Base-by-base conservation (phyloP, 345 rosid genomes). In the Rhodomyrtus tomentosa region DNA sequence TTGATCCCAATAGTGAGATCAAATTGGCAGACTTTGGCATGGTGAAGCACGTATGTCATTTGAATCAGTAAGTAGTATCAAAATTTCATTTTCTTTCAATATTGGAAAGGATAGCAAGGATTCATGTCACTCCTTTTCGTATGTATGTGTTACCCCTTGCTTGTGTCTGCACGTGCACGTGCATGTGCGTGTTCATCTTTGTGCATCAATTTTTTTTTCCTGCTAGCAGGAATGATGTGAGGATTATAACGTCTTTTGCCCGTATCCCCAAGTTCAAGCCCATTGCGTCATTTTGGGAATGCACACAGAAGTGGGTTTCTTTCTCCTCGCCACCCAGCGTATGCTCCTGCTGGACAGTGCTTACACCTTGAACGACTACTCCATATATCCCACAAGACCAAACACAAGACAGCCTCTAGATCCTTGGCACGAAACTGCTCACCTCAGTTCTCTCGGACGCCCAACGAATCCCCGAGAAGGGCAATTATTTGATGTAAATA, bases 21-120 rank as follows among this genome's bases (percentile, higher is more conserved):
- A 96, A 96, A 94, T 85, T 96, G 91, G 96, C 91, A 5, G 99
- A 96, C 89, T 96, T 96, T 86, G 99, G 99, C 91, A 96, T 96
- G 98, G 98, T 98, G 83, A 96, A 93, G 88, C 98, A 94, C 90
- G 99, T 96, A 94, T 83, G 92, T 59, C 55, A 56, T 83, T 74
- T 58, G 81, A 53, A 80, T 81, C 83, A 12, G 29, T 81, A 68
- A 18, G 76, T 36, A 36, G 76, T 68, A n/a, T 81, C 20, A 50
- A 50, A 18, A 50, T 29, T 84, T 62, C 38, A 38, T 55, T 85
- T 84, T 53, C 40, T 81, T 81, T 38, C 83, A 68, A 68, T 68
- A 36, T 68, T 68, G 76, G 24, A 36, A 36, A 32, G 42, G 76
- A 68, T 10, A 25, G 76, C 76, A 4, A 32, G 76, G 45, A 36